Evolutionary conservation across 805 yeast species (phyloP), one percentile per base, ranked within the genome.

Genomic region (Yarrowia sp.): DNA sequence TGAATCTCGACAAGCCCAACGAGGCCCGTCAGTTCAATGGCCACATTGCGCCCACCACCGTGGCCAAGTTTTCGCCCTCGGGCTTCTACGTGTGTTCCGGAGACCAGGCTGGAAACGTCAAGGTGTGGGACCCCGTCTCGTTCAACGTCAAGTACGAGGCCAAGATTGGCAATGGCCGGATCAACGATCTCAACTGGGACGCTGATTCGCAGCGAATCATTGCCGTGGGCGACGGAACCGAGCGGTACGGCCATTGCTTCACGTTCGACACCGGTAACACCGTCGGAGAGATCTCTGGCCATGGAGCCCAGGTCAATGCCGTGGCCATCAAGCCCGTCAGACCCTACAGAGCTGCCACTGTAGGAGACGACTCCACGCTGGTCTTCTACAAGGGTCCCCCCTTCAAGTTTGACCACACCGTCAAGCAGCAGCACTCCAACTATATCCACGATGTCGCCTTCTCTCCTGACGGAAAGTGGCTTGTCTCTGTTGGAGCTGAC

Each of bases 211-310:
- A 87, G 70, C 85, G 99, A 73, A 81, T 95, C 66, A 91, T 95
- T 75, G 97, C 97, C 1, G 98, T 93, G 11, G 99, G 99, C 68
- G 89, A 90, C 73, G 99, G 98, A 63, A 89, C 89, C 72, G 97
- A 92, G 73, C 85, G 90, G 70, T 93, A 86, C 75, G 99, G 98
- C 8, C 97, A 90, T 73, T 92, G 96, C 72, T 91, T 94, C 77
- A 87, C 97, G 8, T 90, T 89, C 85, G 99, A 95, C 76, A 85
- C 97, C 0, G 99, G 99, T 70, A 95, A 95, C 79, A 87, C 97
- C n/a, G 87, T 95, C 53, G 99, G 99, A 68, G 98, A 95, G 76
- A 89, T 94, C 74, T 87, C 92, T 61, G 99, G 99, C 32, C 99
- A 95, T 77, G 84, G 94, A 16, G 88, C 91, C 35, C 86, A 85